These are phyloP conservation scores for Lasiodiplodia hormozganensis DNA, from an alignment of 2,329 filamentous ascomycete genomes.

Conservation along the genomic window DNA sequence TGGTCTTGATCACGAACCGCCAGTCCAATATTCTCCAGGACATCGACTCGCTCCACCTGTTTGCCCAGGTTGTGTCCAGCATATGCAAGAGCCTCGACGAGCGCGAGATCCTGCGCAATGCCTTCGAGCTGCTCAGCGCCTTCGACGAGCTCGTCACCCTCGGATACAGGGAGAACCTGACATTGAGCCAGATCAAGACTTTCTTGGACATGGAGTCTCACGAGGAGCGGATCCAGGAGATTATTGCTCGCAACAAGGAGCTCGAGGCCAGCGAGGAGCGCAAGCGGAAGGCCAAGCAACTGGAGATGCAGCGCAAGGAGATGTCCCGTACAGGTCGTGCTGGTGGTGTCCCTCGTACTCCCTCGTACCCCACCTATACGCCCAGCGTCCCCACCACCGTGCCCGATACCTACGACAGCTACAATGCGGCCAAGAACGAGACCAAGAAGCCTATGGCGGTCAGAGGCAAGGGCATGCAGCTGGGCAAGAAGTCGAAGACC, in stretches of 20 bases:
- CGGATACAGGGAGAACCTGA: slow-evolving; percentile 95
- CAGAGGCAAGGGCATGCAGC: slow-evolving; percentile 97
- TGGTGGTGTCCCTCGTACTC: slow-evolving; percentile 70
- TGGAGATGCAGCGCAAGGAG: slow-evolving; percentile 99
- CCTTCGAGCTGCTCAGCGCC: slow-evolving; percentile 93
- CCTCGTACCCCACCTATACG: slow-evolving; percentile 88
- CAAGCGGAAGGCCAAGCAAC: slow-evolving; percentile 97
- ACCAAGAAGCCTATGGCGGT: slow-evolving; percentile 71
- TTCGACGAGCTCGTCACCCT: slow-evolving; percentile 97
- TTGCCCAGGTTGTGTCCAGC: slow-evolving; percentile 95
- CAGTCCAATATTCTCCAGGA: slow-evolving; percentile 99
- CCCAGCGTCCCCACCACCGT: slow-evolving; percentile 76
- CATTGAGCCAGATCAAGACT: slow-evolving; percentile 96
- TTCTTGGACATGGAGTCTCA: slow-evolving; percentile 99
- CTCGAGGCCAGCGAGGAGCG: slow-evolving; percentile 97
- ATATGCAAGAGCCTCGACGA: slow-evolving; percentile 97
- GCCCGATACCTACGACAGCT: slow-evolving; percentile 86
- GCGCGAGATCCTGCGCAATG: slow-evolving; percentile 91
- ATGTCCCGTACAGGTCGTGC: slow-evolving; percentile 76
- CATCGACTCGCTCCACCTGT: slow-evolving; percentile 97
- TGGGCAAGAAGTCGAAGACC: slow-evolving; percentile 98
- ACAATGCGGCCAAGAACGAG: slow-evolving; percentile 98
- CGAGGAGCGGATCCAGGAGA: slow-evolving; percentile 98
- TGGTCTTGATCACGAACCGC: slow-evolving; percentile 98
- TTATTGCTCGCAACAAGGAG: slow-evolving; percentile 98